These are phyloP conservation scores for Macrophomina tecta DNA, from an alignment of 2,329 filamentous ascomycete genomes.

Conservation along the genomic window DNA sequence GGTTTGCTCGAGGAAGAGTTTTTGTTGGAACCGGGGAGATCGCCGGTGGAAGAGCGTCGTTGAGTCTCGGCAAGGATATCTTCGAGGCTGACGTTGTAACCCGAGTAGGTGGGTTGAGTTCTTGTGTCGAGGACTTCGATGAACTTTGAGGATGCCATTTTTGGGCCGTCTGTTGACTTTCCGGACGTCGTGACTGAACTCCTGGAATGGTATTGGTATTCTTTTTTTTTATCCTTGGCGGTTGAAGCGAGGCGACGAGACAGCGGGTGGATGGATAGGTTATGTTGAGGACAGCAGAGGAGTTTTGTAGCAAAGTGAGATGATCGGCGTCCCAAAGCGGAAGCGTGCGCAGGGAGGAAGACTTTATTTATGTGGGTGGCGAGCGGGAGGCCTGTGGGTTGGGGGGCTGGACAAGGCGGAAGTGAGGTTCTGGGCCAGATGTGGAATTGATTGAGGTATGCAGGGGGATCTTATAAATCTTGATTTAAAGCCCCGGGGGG, in stretches of 20 bases:
- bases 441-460: constrained; percentile 18
- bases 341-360: not conserved
- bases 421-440: constrained; percentile 9
- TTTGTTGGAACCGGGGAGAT: constrained; percentile 11
- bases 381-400: not conserved
- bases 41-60: constrained; percentile 35
- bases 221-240: not conserved
- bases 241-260: not conserved
- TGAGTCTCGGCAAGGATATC: constrained; percentile 47
- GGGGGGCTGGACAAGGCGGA: not conserved
- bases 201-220: not conserved
- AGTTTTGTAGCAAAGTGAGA: not conserved
- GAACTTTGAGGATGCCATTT: constrained; percentile 44
- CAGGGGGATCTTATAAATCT: constrained; percentile 13
- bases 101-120: constrained; percentile 40
- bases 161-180: not conserved
- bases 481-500: not conserved
- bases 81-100: constrained; percentile 47
- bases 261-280: not conserved
- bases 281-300: not conserved
- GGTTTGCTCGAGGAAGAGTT: not conserved
- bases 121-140: constrained; percentile 45
- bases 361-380: constrained; percentile 1
- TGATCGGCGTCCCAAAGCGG: constrained; percentile 7
- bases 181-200: not conserved